Base-by-base conservation (phyloP, 202 grass and related monocot species). In the Panicum hallii region DNA sequence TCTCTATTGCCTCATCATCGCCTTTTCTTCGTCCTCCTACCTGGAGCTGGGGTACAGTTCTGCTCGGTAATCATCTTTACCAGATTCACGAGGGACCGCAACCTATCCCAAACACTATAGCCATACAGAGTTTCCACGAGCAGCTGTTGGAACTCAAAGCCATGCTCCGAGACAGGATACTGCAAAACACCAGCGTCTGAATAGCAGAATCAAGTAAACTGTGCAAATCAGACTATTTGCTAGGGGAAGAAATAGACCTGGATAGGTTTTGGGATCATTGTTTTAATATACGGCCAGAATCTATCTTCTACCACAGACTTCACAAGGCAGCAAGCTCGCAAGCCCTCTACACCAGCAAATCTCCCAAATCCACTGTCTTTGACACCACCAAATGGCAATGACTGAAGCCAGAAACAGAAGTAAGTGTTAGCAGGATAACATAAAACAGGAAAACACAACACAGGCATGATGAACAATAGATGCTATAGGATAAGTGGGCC, bases 321-420 rank as follows among this genome's bases (percentile, higher is more conserved):
- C 20, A 99, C 79, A 69, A 99, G 91, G 88, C 97, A 99, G 88
- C 97, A 99, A 61, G 93, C 97, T 20, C 97, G 88, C 86, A 99
- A 75, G 49, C 97, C 97, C 88, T 99, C 97, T 15, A 99, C 90
- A 57, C 97, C 97, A 47, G 91, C 97, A 53, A 99, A 99, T 85
- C 97, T 94, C 45, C 97, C 97, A 63, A 99, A 99, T 62, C 97
- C 97, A 82, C 97, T 99, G 54, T 99, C 93, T 82, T 99, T 99
- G 41, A 99, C 93, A 56, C 97, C 97, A 55, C 97, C 97, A 62
- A 99, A 99, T 54, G 97, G 93, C 87, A 99, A 85, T 84, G 97
- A 96, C 97, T 99, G 84, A 65, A 88, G 36, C 28, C 7, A 84
- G 11, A 58, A 64, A 79, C 8, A 82, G 30, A 79, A 22, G 56